phyloP scores from a whole-genome alignment of 2,329 filamentous ascomycete species.

The Arthrobotrys entomopaga region DNA sequence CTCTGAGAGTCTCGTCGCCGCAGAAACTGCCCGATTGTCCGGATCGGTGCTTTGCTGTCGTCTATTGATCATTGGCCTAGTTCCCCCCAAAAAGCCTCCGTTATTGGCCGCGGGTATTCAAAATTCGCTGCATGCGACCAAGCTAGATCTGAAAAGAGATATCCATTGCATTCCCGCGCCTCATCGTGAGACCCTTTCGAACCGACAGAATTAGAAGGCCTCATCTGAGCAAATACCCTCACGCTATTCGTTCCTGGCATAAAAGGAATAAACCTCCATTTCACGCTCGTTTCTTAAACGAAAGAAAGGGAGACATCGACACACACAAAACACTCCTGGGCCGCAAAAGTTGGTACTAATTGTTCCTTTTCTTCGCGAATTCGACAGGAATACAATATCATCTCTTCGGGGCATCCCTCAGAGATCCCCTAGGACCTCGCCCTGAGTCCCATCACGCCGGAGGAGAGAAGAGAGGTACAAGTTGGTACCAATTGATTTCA shows the following conservation, averaged over 20 bases:
- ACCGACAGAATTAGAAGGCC: slow-evolving; percentile 20
- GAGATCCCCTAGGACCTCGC: too few relatives aligned
- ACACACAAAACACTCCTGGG: too few relatives aligned
- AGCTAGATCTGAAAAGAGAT: background rate
- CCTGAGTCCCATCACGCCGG: slow-evolving; percentile 1
- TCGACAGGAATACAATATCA: too few relatives aligned
- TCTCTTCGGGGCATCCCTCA: too few relatives aligned
- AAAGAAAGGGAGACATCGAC: background rate
- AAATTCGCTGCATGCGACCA: background rate
- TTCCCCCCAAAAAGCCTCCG: slow-evolving; percentile 20
- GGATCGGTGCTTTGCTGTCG: slow-evolving; percentile 4
- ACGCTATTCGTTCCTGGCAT: slow-evolving; percentile 28
- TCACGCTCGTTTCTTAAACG: slow-evolving; percentile 49
- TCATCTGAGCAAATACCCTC: background rate
- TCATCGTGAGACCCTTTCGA: slow-evolving; percentile 25
- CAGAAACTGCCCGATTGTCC: slow-evolving; percentile 39
- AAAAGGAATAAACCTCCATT: slow-evolving; percentile 23
- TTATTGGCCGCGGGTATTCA: slow-evolving; percentile 25
- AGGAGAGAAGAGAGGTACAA: slow-evolving; percentile 3
- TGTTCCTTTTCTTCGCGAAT: too few relatives aligned
- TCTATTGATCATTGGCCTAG: background rate
- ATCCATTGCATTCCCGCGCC: slow-evolving; percentile 7
- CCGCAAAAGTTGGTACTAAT: too few relatives aligned
- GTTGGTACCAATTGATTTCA: background rate
- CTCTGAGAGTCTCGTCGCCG: background rate